These are phyloP conservation scores for Claviceps pazoutovae DNA, from an alignment of 2,329 filamentous ascomycete genomes.

Conservation along the genomic window DNA sequence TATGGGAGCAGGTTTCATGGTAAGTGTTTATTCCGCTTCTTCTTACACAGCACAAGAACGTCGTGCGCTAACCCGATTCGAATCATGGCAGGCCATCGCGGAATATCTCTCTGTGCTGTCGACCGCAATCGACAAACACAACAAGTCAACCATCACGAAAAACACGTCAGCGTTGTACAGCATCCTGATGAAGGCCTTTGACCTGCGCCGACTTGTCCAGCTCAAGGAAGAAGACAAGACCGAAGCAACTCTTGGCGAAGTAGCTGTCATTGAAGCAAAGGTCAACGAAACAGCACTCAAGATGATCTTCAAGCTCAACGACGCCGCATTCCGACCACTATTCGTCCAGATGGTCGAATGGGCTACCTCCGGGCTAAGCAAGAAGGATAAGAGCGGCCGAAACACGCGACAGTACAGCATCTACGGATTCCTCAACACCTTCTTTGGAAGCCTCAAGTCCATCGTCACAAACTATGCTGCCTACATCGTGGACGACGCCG, in stretches of 20 bases:
- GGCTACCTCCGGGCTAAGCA: constrained; percentile 46
- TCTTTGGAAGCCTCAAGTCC: constrained; percentile 80
- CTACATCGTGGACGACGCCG: constrained; percentile 66
- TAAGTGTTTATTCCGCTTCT: constrained; percentile 24
- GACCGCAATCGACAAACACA: constrained; percentile 58
- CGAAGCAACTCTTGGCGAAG: constrained; percentile 29
- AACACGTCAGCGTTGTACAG: constrained; percentile 56
- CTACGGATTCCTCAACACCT: constrained; percentile 64
- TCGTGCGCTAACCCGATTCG: neutral
- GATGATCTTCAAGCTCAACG: constrained; percentile 95
- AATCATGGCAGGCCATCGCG: constrained; percentile 37
- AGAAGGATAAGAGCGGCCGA: constrained; percentile 45
- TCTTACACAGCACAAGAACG: neutral
- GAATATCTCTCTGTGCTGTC: constrained; percentile 60
- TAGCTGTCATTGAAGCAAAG: constrained; percentile 47
- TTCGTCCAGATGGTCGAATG: constrained; percentile 81
- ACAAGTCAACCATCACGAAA: constrained; percentile 67
- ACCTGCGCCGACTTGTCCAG: constrained; percentile 47
- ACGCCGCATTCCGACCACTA: constrained; percentile 81
- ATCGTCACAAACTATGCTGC: constrained; percentile 87
- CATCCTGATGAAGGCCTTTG: constrained; percentile 45
- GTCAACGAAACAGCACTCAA: constrained; percentile 63
- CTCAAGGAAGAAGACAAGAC: constrained; percentile 33
- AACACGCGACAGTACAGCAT: constrained; percentile 57
- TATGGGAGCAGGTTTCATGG: constrained; percentile 44